Base-by-base conservation (phyloP, 2,329 filamentous ascomycete species). In the Chrysosporium keratinophilum region DNA sequence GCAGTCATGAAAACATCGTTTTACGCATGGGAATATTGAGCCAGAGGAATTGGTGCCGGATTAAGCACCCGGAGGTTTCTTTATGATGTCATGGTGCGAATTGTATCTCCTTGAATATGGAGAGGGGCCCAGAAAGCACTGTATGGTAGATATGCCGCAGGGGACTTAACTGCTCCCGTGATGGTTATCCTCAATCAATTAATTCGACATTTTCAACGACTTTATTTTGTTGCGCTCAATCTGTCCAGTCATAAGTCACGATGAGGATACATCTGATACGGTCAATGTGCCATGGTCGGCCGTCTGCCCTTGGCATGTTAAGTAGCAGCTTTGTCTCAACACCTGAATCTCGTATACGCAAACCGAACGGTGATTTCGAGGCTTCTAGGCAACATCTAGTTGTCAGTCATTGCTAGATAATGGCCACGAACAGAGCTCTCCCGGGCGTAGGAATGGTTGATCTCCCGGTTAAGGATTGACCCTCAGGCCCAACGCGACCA, bases 1-100 rank as follows among this genome's bases (percentile, higher is more conserved):
- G 54, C 54, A 54, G 34, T 49, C 54, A 56, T 59, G 56, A 55
- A 57, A 46, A 23, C 39, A 50, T 50, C 17, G 34, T 15, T 46
- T 31, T 46, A 42, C 19, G 19, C 17, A 40, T 6, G 50, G 50
- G 33, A 31, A 6, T 43, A 42, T 52, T 52, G 39, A 7, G 19
- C 43, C n/a, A 15, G 50, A n/a, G 37, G 10, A 34, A 17, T 31
- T 33, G 42, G 34, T 52, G 41, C 43, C 34, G 42, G 41, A 46
- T 41, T 40, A 33, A 33, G 33, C 41, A 40, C 41, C 7, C 15
- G 20, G 19, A 11, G n/a, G 19, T 40, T 52, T 45, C 35, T 28
- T 28, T 46, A 31, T 46, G 42, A 52, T 46, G 41, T 39, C 40
- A 33, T 46, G 42, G 17, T 28, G 42, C 43, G 10, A 46, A 39